phyloP scores from a whole-genome alignment of 345 rosid species.

The Corymbia maculata region DNA sequence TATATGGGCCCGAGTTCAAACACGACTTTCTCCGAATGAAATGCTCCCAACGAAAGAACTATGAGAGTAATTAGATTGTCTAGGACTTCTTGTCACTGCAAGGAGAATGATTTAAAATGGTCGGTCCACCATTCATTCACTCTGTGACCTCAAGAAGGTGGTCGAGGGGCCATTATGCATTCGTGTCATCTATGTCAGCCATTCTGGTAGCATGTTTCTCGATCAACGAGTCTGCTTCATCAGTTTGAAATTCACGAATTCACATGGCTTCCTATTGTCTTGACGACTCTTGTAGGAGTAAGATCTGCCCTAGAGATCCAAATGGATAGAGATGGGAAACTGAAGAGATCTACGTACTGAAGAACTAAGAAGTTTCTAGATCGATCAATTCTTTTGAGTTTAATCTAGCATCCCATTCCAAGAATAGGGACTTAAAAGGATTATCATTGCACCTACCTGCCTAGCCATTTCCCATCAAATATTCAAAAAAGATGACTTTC shows the following conservation, averaged over 20 bases:
- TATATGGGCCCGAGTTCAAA: rapidly evolving
- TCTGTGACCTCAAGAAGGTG: neutral
- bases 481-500: neutral
- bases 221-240: too few species aligned
- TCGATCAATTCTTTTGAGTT: neutral
- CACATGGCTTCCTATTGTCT: neutral
- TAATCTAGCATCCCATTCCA: neutral
- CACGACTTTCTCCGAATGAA: neutral
- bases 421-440: neutral
- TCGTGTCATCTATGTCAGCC: neutral
- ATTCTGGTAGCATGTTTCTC: neutral
- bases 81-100: neutral
- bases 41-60: neutral
- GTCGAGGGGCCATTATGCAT: neutral
- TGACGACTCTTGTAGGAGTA: neutral
- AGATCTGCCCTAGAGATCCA: neutral
- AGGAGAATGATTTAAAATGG: neutral
- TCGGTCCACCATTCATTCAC: neutral
- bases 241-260: neutral
- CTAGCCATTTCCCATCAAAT: neutral
- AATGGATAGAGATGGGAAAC: neutral
- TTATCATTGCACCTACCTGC: neutral
- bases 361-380: neutral
- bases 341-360: neutral
- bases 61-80: neutral